Base-by-base conservation (phyloP, 2,329 filamentous ascomycete genomes). In the Colletotrichum sublineola region DNA sequence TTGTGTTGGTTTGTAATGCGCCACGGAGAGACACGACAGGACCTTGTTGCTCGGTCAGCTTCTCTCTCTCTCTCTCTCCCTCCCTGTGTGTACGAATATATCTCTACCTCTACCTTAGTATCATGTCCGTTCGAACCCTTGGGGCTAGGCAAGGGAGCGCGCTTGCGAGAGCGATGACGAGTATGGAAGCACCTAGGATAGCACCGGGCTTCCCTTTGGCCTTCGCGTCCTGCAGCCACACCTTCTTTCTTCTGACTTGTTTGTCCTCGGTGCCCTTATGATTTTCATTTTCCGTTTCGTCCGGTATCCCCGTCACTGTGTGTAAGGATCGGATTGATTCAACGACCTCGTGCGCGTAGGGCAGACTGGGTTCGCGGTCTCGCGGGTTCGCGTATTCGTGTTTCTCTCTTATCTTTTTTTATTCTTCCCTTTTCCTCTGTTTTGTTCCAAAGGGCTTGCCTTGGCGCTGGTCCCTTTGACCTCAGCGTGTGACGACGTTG, bases 191-290 rank as follows among this genome's bases (percentile, higher is more conserved):
- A 24, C 24, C 24, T 11, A 36, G 44, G n/a, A n/a, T 5, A 20
- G 58, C 15, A 6, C 48, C 61, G 61, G 46, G n/a, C 5, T 18
- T 5, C 36, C 29, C 24, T 57, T 18, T 36, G 20, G 29, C 31
- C 36, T 1, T 36, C 18, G 29, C 63, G 8, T 62, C 65, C 57
- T 71, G 64, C 68, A 71, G 68, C 64, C 68, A 71, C 68, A 68
- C 68, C 57, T 71, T 57, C 56, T 70, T 63, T 58, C 29, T 14
- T 12, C 14, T 24, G 15, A 5, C n/a, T 38, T 38, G 31, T 24
- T 38, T 11, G 36, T 44, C 5, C 14, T 14, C 53, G 11, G 20
- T 24, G 20, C 31, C 3, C 33, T 14, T n/a, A 24, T 33, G 24
- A 40, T 50, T 36, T 48, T 20, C 24, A 9, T 40, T 40, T 42